Evolutionary conservation across 1,139 yeast species (phyloP), one percentile per base, ranked within the genome.

Genomic region (Pichia norvegensis): DNA sequence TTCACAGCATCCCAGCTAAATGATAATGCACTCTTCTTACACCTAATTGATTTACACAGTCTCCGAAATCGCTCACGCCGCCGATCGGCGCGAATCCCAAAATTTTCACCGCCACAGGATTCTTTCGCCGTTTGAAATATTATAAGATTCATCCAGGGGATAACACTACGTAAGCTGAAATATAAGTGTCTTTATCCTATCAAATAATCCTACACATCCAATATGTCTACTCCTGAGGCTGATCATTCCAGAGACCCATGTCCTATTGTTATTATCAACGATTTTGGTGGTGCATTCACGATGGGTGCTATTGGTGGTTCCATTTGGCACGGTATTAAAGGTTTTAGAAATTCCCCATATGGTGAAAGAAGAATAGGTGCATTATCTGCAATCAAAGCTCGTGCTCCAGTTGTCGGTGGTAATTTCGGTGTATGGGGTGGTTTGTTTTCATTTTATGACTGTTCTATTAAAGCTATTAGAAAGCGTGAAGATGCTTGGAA

Each of bases 341-440:
- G 99, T 42, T 92, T 92, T 77, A 79, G 98, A 67, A 94, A 94
- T 74, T 87, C 97, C 14, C 98, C 99, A 47, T 75, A 81, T 54
- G 98, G 98, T 51, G 98, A 92, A 68, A 81, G 97, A 71, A 75
- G 95, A 59, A 70, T 78, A 52, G 98, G 98, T 45, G 86, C 96
- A 23, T 64, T 92, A 51, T 73, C 87, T 35, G 97, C 97, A 45
- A 83, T 92, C 58, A 87, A 88, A 65, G 87, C 96, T 49, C 78
- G 98, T 67, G 98, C 97, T 2, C 99, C 99, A 38, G 96, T 92
- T 43, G 90, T 92, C 47, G 99, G 98, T 54, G 99, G 99, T 61
- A 92, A 92, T 68, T 92, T 92, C 62, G 98, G 98, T 68, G 96
- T 87, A 38, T 92, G 99, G 99, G 99, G 98, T 73, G 99, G 99